Evolutionary conservation across 345 rosid species (phyloP).

Genomic region (Gossypium raimondii): DNA sequence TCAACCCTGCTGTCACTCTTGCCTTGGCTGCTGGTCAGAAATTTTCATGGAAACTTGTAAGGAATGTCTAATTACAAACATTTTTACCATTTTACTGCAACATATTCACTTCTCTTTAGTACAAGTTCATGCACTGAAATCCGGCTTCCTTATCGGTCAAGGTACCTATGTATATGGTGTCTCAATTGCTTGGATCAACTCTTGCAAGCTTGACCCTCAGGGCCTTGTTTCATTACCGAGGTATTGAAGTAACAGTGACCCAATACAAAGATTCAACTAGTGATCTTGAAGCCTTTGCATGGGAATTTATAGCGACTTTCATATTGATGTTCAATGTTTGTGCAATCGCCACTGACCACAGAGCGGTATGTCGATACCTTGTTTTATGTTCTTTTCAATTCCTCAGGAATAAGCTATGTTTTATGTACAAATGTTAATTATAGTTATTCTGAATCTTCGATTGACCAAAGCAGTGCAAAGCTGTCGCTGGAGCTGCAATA

Average conservation of each 20-base stretch:
- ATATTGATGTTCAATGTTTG: conserved; percentile 34
- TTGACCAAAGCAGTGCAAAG: conserved; percentile 28
- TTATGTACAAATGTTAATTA: neutral
- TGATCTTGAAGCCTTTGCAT: conserved; percentile 43
- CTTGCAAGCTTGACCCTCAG: conserved; percentile 40
- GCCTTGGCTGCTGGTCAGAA: conserved; percentile 35
- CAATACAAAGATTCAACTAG: conserved; percentile 33
- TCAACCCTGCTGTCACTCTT: conserved; percentile 46
- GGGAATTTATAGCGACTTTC: conserved; percentile 49
- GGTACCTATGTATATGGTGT: conserved; percentile 40
- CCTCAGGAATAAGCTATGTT: neutral
- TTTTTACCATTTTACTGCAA: neutral
- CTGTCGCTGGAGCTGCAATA: conserved; percentile 33
- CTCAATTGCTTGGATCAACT: conserved; percentile 39
- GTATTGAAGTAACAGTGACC: conserved; percentile 25
- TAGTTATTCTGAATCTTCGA: neutral
- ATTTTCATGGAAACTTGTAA: conserved; percentile 43
- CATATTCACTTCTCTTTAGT: neutral
- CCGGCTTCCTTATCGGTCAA: neutral
- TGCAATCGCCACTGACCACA: conserved; percentile 41
- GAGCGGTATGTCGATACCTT: conserved; percentile 32
- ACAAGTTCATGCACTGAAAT: neutral
- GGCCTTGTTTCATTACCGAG: conserved; percentile 27
- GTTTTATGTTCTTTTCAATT: neutral
- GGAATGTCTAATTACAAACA: conserved; percentile 4